Conservation (phyloP, 441 rosid species). For the Pelargonium citronellum region DNA sequence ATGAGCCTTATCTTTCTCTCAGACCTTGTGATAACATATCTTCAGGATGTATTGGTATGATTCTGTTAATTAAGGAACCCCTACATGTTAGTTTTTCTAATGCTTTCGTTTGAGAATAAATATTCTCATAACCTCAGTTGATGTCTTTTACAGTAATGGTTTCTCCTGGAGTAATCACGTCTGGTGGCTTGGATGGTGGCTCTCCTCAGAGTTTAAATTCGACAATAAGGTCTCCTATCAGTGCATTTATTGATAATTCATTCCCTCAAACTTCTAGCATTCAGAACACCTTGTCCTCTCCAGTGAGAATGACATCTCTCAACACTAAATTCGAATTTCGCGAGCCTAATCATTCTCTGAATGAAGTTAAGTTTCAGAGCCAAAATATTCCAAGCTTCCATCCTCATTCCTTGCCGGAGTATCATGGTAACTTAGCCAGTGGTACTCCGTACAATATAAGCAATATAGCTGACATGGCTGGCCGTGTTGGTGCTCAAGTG, state of each 20-base stretch:
- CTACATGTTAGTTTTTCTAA: conserved; percentile 9
- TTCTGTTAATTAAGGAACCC: conserved; percentile 16
- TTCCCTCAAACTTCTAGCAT: conserved; percentile 36
- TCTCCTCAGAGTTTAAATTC: conserved; percentile 33
- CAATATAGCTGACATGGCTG: conserved; percentile 41
- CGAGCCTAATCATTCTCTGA: conserved; percentile 37
- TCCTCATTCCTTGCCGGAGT: conserved; percentile 55
- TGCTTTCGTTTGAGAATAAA: conserved; percentile 17
- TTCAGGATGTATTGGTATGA: conserved; percentile 53
- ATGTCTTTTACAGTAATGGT: conserved; percentile 26
- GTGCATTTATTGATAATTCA: conserved; percentile 30
- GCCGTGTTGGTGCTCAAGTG: conserved; percentile 31
- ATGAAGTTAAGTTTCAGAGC: conserved; percentile 40
- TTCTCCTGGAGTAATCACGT: conserved; percentile 33
- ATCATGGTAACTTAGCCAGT: conserved; percentile 38
- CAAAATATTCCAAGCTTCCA: conserved; percentile 46
- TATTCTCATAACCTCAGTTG: conserved; percentile 7
- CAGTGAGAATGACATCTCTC: conserved; percentile 36
- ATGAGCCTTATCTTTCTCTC: conserved; percentile 40
- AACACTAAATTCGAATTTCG: conserved; percentile 36
- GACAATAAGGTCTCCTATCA: conserved; percentile 34
- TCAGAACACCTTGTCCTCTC: conserved; percentile 38
- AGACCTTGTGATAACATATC: conserved; percentile 45
- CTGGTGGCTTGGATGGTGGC: conserved; percentile 37
- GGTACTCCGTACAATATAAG: conserved; percentile 44